Base-by-base conservation (phyloP, 179 eudicot genomes). In the Silene coronaria region DNA sequence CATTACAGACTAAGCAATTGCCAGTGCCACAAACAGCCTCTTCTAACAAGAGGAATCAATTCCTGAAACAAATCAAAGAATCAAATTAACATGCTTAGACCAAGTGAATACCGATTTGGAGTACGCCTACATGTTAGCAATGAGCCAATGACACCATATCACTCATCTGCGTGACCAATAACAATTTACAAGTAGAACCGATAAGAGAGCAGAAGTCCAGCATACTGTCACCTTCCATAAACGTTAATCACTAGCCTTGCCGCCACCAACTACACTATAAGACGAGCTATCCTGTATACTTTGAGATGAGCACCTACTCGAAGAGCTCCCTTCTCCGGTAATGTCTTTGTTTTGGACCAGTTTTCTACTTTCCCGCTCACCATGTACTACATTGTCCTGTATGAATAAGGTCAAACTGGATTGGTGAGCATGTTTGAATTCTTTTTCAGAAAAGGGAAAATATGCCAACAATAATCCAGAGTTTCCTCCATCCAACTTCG, bases 301-400 rank as follows among this genome's bases (percentile, higher is more conserved):
- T 34, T 62, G 80, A 36, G 80, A 74, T 27, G 84, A 81, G 23
- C 75, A 77, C 59, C 80, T 69, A 81, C 80, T 77, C 19, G 77
- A 72, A 45, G 83, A 80, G 74, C 78, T 81, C 23, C 68, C 71
- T 27, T 74, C 77, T 73, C 61, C 77, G 13, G 42, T 66, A 73
- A 67, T 78, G 70, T 80, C 84, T 70, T 83, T 87, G 80, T 84
- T 87, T 74, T 78, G 79, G 16, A 9, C 46, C 46, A 27, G 34
- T 66, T 83, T 87, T 78, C 73, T 85, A 58, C 77, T 45, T 19
- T 38, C 78, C 81, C 72, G 80, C 67, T 80, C 78, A 26, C 75
- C 81, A 0, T 84, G 76, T 67, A 88, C 82, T 42, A 78, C 59
- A 78, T 82, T 86, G 89, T 89, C 89, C 84, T 79, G 62, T 24